These are phyloP conservation scores for Arachnomyces sp. DNA, from an alignment of 2,329 filamentous ascomycete species.

Conservation along the genomic window DNA sequence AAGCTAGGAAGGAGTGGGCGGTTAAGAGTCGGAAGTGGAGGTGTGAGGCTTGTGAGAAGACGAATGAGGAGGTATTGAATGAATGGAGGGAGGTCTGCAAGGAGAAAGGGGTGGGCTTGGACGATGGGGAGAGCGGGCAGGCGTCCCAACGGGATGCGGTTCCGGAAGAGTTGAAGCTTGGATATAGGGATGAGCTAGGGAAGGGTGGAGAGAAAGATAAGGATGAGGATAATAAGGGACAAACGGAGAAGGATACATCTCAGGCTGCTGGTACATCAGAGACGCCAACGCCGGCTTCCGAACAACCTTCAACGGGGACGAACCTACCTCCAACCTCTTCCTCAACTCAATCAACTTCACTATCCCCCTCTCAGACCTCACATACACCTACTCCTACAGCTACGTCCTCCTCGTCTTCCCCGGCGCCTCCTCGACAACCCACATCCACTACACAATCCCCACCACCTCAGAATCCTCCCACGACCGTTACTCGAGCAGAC, in stretches of 20 bases:
- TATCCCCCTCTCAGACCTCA: background rate
- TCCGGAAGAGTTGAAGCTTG: conserved; percentile 51
- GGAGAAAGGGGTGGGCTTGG: conserved; percentile 36
- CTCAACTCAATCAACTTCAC: background rate
- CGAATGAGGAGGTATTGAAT: conserved; percentile 65
- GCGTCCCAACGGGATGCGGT: background rate
- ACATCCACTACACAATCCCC: conserved; percentile 2
- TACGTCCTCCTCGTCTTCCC: conserved; percentile 1
- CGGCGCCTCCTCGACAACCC: background rate
- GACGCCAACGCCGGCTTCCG: too few relatives aligned
- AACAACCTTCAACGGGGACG: background rate
- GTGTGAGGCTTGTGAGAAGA: conserved; percentile 60
- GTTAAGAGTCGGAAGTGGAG: conserved; percentile 57
- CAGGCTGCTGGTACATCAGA: background rate
- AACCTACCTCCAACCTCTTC: conserved; percentile 2
- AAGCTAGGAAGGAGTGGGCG: conserved; percentile 62
- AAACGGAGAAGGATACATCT: conserved; percentile 7
- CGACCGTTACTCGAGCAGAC: background rate
- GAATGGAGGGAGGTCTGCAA: conserved; percentile 57
- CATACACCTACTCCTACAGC: background rate
- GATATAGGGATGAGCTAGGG: conserved; percentile 64
- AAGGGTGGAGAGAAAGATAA: too few relatives aligned
- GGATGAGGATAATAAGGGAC: conserved; percentile 23
- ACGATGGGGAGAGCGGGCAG: conserved; percentile 15
- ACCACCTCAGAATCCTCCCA: background rate